phyloP scores from a whole-genome alignment of 345 rosid species.

The Populus tremula region DNA sequence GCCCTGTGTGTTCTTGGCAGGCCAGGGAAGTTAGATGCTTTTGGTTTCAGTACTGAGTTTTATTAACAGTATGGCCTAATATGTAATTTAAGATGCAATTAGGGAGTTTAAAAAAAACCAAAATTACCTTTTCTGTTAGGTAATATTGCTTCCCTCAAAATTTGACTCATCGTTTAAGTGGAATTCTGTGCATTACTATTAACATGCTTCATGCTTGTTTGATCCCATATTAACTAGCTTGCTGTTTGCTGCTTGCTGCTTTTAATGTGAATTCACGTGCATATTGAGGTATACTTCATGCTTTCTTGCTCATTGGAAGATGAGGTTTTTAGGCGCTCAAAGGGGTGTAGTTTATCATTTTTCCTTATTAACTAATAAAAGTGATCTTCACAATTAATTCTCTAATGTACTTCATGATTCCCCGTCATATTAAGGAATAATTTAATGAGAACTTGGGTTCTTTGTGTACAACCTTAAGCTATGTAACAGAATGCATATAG shows the following conservation, averaged over 20 bases:
- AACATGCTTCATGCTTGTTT: neutral
- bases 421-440: neutral
- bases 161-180: neutral
- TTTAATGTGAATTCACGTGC: neutral
- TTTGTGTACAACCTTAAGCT: neutral
- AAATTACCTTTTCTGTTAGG: neutral
- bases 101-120: neutral
- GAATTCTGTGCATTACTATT: neutral
- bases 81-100: neutral
- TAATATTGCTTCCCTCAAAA: neutral
- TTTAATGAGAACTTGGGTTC: neutral
- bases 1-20: neutral
- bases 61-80: neutral
- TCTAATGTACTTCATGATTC: neutral
- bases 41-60: neutral
- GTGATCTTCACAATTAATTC: neutral
- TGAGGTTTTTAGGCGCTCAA: conserved; percentile 4
- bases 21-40: neutral
- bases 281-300: neutral
- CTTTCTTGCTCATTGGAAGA: conserved; percentile 4
- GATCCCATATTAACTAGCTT: neutral
- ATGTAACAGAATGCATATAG: neutral
- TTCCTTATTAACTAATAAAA: neutral
- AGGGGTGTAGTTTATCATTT: conserved; percentile 8
- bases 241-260: neutral